Percentiles rank a stretch among this genome's conserved stretches.
Conservation (phyloP, 257 asterid species). For the Ilex asprella region DNA sequence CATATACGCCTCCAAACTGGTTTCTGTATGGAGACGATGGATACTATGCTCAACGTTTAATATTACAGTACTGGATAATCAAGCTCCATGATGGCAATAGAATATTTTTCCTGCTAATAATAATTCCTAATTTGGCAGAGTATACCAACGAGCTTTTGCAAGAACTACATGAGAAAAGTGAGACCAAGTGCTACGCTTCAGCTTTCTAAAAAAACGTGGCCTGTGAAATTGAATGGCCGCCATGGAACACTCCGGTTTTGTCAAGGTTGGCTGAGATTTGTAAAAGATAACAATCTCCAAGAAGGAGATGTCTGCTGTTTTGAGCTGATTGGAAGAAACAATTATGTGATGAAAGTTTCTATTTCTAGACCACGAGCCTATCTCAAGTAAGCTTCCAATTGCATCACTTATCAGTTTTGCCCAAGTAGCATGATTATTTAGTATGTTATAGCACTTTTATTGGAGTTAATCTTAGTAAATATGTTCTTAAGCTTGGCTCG, state of each 20-base stretch:
- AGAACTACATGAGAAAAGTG: neutral
- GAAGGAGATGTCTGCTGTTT: slow-evolving; percentile 18
- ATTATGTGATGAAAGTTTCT: slow-evolving; percentile 13
- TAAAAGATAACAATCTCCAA: slow-evolving; percentile 12
- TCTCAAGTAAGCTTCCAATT: too few species aligned
- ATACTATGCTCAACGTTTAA: neutral
- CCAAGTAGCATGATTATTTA: too few species aligned
- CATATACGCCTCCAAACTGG: neutral
- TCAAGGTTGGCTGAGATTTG: slow-evolving; percentile 2
- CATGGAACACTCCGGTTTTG: neutral
- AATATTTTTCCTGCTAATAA: neutral
- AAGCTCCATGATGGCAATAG: neutral
- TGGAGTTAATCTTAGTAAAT: too few species aligned
- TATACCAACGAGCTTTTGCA: slow-evolving; percentile 7
- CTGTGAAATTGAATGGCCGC: neutral
- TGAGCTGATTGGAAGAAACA: slow-evolving; percentile 9
- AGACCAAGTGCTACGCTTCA: slow-evolving; percentile 8
- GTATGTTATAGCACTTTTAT: too few species aligned
- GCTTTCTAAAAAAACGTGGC: slow-evolving; percentile 12
- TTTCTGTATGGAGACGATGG: neutral
- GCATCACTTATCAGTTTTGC: too few species aligned
- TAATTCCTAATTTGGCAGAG: slow-evolving; percentile 6
- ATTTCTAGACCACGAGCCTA: neutral
- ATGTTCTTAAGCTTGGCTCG: too few species aligned
- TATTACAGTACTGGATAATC: neutral